Evolutionary conservation across 306 rosid genomes (phyloP).

Genomic region (Malus asiatica): DNA sequence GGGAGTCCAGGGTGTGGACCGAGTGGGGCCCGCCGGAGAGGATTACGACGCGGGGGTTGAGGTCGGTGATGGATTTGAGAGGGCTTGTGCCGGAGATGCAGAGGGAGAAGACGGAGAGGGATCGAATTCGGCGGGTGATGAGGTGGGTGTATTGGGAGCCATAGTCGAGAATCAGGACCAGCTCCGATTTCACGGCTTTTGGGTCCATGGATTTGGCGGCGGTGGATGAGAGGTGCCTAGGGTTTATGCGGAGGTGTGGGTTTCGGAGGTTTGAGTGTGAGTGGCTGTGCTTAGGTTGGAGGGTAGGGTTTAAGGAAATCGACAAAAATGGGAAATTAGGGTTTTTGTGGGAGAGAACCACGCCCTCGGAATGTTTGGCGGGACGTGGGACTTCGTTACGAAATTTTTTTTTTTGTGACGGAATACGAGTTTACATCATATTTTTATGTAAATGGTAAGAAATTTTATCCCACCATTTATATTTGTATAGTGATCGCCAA

Average conservation of each 20-base stretch:
- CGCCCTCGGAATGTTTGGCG: slow-evolving; percentile 6
- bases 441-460: too few relatives aligned
- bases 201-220: slow-evolving; percentile 38
- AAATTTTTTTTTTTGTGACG: accelerated
- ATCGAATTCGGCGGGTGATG: slow-evolving; percentile 88
- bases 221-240: slow-evolving; percentile 8
- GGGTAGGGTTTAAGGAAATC: not conserved
- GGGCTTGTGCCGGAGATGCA: slow-evolving; percentile 77
- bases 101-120: slow-evolving; percentile 79
- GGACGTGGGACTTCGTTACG: not conserved
- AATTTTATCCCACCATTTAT: accelerated
- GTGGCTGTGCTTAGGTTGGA: not conserved
- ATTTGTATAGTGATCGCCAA: too few relatives aligned
- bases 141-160: slow-evolving; percentile 97
- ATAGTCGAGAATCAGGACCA: slow-evolving; percentile 72
- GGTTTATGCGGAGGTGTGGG: slow-evolving; percentile 21
- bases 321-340: not conserved
- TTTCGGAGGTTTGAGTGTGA: not conserved
- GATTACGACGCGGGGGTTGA: slow-evolving; percentile 65
- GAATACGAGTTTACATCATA: accelerated
- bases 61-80: slow-evolving; percentile 54
- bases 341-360: not conserved
- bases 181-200: slow-evolving; percentile 53
- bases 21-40: slow-evolving; percentile 99
- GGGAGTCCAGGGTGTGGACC: slow-evolving; percentile 71